Percentiles rank a stretch among this genome's conserved stretches.
phyloP scores from a whole-genome alignment of 2,329 filamentous ascomycete genomes.

The Coniochaeta hoffmannii region DNA sequence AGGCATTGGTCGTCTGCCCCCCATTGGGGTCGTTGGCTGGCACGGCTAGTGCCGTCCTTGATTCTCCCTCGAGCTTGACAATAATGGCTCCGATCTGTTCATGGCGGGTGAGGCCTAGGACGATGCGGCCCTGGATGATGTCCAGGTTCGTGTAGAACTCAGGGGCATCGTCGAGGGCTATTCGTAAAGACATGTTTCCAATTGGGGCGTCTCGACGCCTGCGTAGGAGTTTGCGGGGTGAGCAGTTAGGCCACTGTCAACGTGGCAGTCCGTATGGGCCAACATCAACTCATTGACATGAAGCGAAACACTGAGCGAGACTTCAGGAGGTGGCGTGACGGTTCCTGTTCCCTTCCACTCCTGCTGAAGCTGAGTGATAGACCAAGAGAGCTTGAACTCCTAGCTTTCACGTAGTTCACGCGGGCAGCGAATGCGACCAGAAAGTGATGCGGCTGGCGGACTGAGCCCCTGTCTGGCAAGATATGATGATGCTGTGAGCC shows the following conservation, averaged over 20 bases:
- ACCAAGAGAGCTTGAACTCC: not conserved
- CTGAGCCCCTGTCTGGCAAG: not conserved
- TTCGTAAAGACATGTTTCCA: conserved; percentile 55
- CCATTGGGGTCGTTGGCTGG: conserved; percentile 27
- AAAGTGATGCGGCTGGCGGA: not conserved
- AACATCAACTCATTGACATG: not conserved
- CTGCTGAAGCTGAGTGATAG: not conserved
- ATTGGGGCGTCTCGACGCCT: not conserved
- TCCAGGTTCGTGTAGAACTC: conserved; percentile 78
- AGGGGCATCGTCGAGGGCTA: conserved; percentile 58
- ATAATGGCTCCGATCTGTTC: conserved; percentile 67
- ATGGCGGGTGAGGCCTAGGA: conserved; percentile 52
- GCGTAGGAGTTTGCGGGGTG: not conserved
- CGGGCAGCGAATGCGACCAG: not conserved
- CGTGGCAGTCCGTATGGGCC: not conserved
- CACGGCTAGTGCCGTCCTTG: conserved; percentile 55
- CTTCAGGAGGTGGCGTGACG: not conserved
- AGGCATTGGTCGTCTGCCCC: conserved; percentile 27
- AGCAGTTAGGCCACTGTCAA: not conserved
- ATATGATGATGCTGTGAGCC: not conserved
- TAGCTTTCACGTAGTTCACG: not conserved
- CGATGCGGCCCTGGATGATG: conserved; percentile 55
- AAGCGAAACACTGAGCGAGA: not conserved
- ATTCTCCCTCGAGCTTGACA: conserved; percentile 79
- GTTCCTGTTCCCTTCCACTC: not conserved